phyloP scores from a whole-genome alignment of 306 rosid genomes.

The Fragaria ananassa region DNA sequence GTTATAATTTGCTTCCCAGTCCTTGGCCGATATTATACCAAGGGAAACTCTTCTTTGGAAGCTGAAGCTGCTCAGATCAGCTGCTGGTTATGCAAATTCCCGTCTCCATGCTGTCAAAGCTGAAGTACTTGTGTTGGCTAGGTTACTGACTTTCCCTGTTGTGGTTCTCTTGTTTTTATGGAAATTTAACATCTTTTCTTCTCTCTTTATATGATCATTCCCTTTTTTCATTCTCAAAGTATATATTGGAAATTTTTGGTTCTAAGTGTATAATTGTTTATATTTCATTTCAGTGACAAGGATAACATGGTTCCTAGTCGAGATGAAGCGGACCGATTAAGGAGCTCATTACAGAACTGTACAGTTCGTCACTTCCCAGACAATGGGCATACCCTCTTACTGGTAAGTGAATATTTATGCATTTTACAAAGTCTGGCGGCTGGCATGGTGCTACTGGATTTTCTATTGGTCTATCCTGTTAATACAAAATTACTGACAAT shows the following conservation, averaged over 20 bases:
- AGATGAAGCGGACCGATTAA: constrained; percentile 72
- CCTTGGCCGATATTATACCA: constrained; percentile 62
- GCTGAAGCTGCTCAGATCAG: constrained; percentile 83
- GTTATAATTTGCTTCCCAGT: constrained; percentile 39
- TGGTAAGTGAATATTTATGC: constrained; percentile 49
- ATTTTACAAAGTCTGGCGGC: neutral
- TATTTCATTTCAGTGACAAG: constrained; percentile 58
- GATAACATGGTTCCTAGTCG: constrained; percentile 89
- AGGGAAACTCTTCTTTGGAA: constrained; percentile 86
- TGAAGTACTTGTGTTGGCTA: constrained; percentile 90
- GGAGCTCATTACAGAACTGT: constrained; percentile 48
- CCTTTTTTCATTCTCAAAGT: neutral
- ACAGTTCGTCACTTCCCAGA: constrained; percentile 65
- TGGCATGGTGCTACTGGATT: neutral
- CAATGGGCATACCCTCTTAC: constrained; percentile 85
- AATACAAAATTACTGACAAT: neutral
- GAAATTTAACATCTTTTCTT: neutral
- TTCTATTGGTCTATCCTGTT: neutral
- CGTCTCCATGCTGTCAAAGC: constrained; percentile 95
- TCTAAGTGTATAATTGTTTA: neutral
- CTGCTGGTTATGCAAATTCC: constrained; percentile 87
- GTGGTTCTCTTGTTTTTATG: neutral
- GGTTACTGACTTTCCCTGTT: constrained; percentile 42
- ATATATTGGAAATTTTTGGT: neutral
- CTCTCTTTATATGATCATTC: neutral